Base-by-base conservation (phyloP, 192 early-diverging fungal species). In the Podila clonocystis region DNA sequence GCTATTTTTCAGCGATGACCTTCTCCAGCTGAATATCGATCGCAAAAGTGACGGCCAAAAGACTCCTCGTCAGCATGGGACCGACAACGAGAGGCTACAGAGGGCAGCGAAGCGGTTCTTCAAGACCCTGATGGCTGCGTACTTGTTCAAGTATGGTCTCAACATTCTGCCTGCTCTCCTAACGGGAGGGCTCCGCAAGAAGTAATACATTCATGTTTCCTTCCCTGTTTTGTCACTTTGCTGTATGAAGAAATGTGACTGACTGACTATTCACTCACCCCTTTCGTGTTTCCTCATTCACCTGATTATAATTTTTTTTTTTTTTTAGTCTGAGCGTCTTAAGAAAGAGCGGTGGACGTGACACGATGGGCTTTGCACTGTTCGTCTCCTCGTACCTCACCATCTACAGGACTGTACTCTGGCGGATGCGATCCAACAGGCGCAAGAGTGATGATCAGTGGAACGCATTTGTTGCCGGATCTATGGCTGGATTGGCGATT, bases 391-490 rank as follows among this genome's bases (percentile, higher is more conserved):
- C 86, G 3, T 87, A 91, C 48, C 79, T 91, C 13, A 88, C 89
- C 29, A 77, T 84, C 34, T 93, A 93, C 85, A 90, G 90, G 78
- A 87, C 71, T 6, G 84, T 88, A 28, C 82, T 93, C 60, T 93
- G 91, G 75, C 67, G 74, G 17, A 80, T 91, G 82, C 88, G 92
- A 49, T 73, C 80, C 31, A 73, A 82, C 59, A 77, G 84, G n/a
- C 58, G 67, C 0, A 76, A 82, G 49, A 62, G 62, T 11, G 84
- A 82, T 50, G 90, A 91, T 69, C 75, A 87, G 22, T 76, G 87
- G 49, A 90, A 91, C 49, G 83, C 91, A 9, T 83, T 93, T 58
- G 84, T 91, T 8, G 91, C 92, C 12, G 92, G 92, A 31, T 73
- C 86, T 58, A 67, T 91, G 0, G 87, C 92, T 1, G 91, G 91